These are phyloP conservation scores for Raffaelea arxii DNA, from an alignment of 2,329 filamentous ascomycete species.

Conservation along the genomic window DNA sequence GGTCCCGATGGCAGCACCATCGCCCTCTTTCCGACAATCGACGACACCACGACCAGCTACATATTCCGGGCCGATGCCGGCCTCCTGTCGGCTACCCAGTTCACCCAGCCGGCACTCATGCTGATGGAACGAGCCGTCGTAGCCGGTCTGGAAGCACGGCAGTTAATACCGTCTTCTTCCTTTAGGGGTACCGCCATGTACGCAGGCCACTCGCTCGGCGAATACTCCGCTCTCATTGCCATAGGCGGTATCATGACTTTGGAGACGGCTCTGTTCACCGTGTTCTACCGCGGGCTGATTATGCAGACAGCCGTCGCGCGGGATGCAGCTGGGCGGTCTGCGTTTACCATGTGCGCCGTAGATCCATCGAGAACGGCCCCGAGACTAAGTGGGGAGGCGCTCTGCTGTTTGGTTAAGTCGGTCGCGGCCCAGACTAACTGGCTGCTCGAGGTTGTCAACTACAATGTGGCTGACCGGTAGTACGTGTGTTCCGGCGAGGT, in stretches of 20 bases:
- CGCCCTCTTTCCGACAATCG: slow-evolving; percentile 45
- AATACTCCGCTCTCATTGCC: slow-evolving; percentile 93
- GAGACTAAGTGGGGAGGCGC: slow-evolving; percentile 93
- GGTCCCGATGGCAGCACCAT: background rate
- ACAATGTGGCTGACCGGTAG: slow-evolving; percentile 67
- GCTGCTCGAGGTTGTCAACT: slow-evolving; percentile 98
- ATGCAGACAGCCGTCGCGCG: slow-evolving; percentile 99
- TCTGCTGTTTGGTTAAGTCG: slow-evolving; percentile 93
- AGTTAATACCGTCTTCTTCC: slow-evolving; percentile 75
- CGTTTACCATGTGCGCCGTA: slow-evolving; percentile 98
- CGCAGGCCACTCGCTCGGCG: slow-evolving; percentile 95
- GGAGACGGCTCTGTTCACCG: slow-evolving; percentile 90
- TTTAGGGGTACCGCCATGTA: too few relatives aligned
- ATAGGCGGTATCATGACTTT: slow-evolving; percentile 98
- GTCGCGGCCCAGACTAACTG: slow-evolving; percentile 86
- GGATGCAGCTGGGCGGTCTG: slow-evolving; percentile 81
- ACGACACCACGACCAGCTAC: slow-evolving; percentile 85
- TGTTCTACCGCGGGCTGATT: slow-evolving; percentile 96
- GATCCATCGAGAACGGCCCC: slow-evolving; percentile 96
- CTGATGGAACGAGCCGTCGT: slow-evolving; percentile 99
- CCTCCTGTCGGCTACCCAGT: slow-evolving; percentile 90
- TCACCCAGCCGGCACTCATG: slow-evolving; percentile 93
- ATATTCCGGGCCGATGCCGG: slow-evolving; percentile 93
- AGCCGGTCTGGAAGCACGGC: slow-evolving; percentile 96
- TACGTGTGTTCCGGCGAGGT: slow-evolving; percentile 63